A percentile compares a stretch with the other conserved stretches of the same genome.
phyloP scores from a whole-genome alignment of 148 eudicot genomes.

The Nepenthes gracilis region DNA sequence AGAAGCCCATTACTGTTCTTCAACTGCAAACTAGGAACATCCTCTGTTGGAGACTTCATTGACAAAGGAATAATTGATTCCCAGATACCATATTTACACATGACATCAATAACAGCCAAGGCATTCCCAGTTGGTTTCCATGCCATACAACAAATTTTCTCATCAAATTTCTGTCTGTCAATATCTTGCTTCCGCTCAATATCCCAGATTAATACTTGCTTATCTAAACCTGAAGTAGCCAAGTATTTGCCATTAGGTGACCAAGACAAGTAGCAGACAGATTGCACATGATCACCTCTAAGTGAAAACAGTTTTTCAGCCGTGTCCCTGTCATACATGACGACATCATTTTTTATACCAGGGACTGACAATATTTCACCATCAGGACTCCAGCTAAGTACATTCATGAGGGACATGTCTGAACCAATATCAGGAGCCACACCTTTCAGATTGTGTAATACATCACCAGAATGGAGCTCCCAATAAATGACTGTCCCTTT shows the following conservation, averaged over 20 bases:
- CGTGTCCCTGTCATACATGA: constrained; percentile 96
- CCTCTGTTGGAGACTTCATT: constrained; percentile 94
- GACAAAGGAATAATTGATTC: constrained; percentile 76
- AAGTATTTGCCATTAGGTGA: constrained; percentile 96
- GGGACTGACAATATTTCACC: constrained; percentile 76
- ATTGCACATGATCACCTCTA: constrained; percentile 76
- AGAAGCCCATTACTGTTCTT: constrained; percentile 60
- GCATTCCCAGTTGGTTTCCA: constrained; percentile 97
- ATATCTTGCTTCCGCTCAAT: constrained; percentile 67
- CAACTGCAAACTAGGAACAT: constrained; percentile 44
- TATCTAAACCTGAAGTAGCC: constrained; percentile 87
- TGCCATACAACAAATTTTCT: constrained; percentile 66
- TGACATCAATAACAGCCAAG: constrained; percentile 80
- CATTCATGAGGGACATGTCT: constrained; percentile 43
- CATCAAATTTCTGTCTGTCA: constrained; percentile 84
- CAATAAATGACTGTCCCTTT: constrained; percentile 72
- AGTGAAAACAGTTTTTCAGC: constrained; percentile 69
- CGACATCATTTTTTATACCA: constrained; percentile 86
- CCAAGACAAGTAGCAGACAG: constrained; percentile 82
- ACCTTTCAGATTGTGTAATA: constrained; percentile 53
- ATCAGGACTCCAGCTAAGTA: constrained; percentile 92
- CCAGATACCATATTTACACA: constrained; percentile 94
- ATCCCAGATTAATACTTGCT: constrained; percentile 90
- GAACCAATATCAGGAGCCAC: constrained; percentile 64
- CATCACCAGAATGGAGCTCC: constrained; percentile 78